Conservation (phyloP, 352 stramenopile genomes). For the Globisporangium spiculum region DNA sequence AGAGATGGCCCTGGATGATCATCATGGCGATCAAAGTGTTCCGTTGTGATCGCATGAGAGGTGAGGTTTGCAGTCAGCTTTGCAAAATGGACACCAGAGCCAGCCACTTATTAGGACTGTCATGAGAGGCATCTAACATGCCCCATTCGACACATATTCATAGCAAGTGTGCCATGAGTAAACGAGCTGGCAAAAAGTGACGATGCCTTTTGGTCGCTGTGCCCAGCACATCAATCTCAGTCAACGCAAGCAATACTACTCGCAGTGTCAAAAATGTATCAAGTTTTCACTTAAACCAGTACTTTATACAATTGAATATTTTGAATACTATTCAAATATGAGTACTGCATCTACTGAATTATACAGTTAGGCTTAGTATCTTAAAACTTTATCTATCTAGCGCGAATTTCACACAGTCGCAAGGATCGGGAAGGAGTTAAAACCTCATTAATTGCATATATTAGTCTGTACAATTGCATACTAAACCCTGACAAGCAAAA, state of each 20-base stretch:
- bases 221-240: background rate
- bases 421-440: conserved; percentile 3
- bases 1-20: background rate
- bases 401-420: background rate
- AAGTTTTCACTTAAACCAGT: background rate
- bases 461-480: background rate
- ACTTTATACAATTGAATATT: background rate
- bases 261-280: background rate
- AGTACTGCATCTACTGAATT: no score
- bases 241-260: background rate
- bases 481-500: background rate
- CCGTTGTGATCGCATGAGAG: no score
- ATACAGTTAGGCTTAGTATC: no score
- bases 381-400: background rate
- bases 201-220: background rate
- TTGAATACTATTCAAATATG: no score
- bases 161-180: no score
- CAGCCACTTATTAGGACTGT: background rate
- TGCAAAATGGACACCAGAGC: background rate
- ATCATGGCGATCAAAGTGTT: background rate
- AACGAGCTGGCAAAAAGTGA: background rate
- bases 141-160: background rate
- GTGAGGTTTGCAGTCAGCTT: background rate
- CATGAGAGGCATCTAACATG: background rate
- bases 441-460: conserved; percentile 2